phyloP scores from a whole-genome alignment of 2,329 filamentous ascomycete genomes.

The Neophaeococcomyces aloes region DNA sequence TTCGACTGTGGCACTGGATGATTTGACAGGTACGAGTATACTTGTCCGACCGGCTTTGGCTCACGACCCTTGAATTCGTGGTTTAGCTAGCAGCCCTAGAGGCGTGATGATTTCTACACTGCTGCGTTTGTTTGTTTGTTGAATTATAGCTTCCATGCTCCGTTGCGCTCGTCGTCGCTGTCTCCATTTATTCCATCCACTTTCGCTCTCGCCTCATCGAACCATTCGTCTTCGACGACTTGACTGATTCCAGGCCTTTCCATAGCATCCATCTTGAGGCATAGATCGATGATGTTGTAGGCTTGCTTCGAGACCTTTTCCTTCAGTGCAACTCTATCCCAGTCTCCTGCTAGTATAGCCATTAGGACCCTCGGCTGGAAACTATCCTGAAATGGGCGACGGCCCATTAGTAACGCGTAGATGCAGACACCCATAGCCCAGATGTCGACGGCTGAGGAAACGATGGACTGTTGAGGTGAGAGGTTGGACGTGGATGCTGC shows the following conservation, averaged over 20 bases:
- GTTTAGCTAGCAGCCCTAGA: too few species aligned
- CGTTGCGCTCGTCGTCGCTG: not conserved
- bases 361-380: conserved; percentile 49
- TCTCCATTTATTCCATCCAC: not conserved
- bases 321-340: conserved; percentile 33
- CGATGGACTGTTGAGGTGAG: conserved; percentile 21
- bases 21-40: too few species aligned
- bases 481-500: not conserved
- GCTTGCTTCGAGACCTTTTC: conserved; percentile 28
- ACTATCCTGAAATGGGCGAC: conserved; percentile 51
- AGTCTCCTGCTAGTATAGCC: conserved; percentile 50
- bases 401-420: conserved; percentile 50
- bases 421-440: conserved; percentile 58
- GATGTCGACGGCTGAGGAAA: conserved; percentile 49
- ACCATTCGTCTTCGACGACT: conserved; percentile 46
- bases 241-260: conserved; percentile 48
- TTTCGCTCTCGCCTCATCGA: conserved; percentile 28
- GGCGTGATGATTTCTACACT: too few species aligned
- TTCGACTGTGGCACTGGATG: too few species aligned
- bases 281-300: conserved; percentile 48
- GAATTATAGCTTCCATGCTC: conserved; percentile 5
- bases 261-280: conserved; percentile 46
- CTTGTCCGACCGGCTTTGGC: too few species aligned
- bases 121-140: too few species aligned
- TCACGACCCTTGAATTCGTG: too few species aligned